phyloP scores from a whole-genome alignment of 306 rosid genomes.

The Rosa chinensis region DNA sequence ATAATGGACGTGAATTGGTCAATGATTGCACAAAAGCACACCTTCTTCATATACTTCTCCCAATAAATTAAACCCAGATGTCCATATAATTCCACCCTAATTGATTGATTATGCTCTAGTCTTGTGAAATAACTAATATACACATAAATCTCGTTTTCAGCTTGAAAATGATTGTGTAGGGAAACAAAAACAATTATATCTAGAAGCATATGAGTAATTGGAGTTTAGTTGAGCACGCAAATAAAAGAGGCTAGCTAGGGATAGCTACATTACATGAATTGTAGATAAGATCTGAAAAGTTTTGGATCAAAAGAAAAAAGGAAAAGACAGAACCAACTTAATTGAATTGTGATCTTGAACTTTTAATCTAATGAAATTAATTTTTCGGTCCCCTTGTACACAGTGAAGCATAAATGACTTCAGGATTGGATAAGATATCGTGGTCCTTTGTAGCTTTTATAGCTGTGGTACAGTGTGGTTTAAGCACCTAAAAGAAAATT shows the following conservation, averaged over 20 bases:
- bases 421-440: conserved; percentile 41
- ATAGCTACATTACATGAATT: not conserved
- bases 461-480: conserved; percentile 14
- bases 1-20: not conserved
- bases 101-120: not conserved
- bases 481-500: not conserved
- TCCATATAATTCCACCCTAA: not conserved
- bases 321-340: not conserved
- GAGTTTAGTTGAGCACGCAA: not conserved
- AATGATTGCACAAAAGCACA: not conserved
- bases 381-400: conserved; percentile 32
- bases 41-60: not conserved
- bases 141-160: not conserved
- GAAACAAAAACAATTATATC: not conserved
- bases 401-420: conserved; percentile 33
- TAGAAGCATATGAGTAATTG: not conserved
- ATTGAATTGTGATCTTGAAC: not conserved
- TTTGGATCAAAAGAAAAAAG: not conserved
- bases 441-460: conserved; percentile 34
- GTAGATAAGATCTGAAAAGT: not conserved
- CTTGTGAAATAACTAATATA: not conserved
- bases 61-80: not conserved
- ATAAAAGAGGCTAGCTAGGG: not conserved
- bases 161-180: not conserved
- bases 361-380: conserved; percentile 8